Base-by-base conservation (phyloP, 768 basidiomycete genomes). In the Multifurca ochricompacta region DNA sequence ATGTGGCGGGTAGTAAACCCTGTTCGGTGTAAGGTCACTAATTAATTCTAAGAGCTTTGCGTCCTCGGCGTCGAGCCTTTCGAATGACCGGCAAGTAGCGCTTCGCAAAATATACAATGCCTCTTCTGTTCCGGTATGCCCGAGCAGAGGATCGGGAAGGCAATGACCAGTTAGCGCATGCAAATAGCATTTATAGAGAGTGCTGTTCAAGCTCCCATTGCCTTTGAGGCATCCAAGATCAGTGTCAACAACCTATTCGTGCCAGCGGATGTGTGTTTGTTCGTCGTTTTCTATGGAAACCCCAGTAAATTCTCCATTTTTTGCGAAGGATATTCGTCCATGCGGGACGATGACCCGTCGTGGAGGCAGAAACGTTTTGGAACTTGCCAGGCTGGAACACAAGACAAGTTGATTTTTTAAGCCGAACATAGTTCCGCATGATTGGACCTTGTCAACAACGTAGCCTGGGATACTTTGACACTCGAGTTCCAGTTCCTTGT, bases 111-210 rank as follows among this genome's bases (percentile, higher is more conserved):
- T n/a, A n/a, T n/a, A n/a, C n/a, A n/a, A n/a, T n/a, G n/a, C n/a
- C n/a, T n/a, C n/a, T n/a, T n/a, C n/a, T n/a, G n/a, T n/a, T n/a
- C n/a, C n/a, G n/a, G n/a, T n/a, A n/a, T n/a, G 70, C n/a, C 59
- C 59, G 0, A 71, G 74, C 19, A 79, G 65, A 1, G 74, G 73
- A 61, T 79, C 77, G 10, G 67, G 64, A 9, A 72, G 60, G 36
- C 68, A 68, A 41, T 71, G 68, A 14, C 71, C 70, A 6, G 70
- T 77, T 3, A 75, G 49, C 16, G 74, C 72, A 42, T 79, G 78
- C 21, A 79, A 66, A 45, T 74, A 74, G 3, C 70, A 64, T 41
- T 66, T 67, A 46, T 67, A 74, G 4, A 77, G 63, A 30, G 59
- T 61, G 49, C 63, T 66, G 1, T 58, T 56, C 28, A 70, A 45